Conservation (phyloP, 2,329 filamentous ascomycete species). For the Whalleya microplaca region DNA sequence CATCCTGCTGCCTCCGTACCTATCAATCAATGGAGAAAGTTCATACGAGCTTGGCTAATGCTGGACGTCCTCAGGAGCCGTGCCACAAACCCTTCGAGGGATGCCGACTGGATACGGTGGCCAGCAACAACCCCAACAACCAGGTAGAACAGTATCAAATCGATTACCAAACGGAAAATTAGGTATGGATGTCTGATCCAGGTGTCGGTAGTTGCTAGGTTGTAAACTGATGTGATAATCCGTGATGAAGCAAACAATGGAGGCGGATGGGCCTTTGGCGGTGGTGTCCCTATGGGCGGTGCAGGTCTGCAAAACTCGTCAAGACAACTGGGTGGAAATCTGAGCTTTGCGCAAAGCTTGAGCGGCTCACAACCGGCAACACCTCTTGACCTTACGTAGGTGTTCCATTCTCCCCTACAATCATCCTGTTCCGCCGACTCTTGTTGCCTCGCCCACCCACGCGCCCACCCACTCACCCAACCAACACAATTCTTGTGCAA, state of each 20-base stretch:
- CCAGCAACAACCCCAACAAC: conserved; percentile 62
- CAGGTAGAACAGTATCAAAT: conserved; percentile 57
- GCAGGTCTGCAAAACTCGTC: conserved; percentile 56
- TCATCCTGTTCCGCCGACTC: not conserved
- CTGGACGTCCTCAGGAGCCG: conserved; percentile 50
- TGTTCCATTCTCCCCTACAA: conserved; percentile 34
- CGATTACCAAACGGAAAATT: conserved; percentile 69
- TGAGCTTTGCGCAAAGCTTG: conserved; percentile 70
- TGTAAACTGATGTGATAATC: conserved; percentile 31
- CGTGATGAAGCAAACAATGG: conserved; percentile 50
- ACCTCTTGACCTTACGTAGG: conserved; percentile 67
- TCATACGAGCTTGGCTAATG: conserved; percentile 39
- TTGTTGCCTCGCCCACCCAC: not conserved
- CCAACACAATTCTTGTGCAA: not conserved
- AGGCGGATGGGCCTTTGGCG: conserved; percentile 66
- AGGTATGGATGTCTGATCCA: conserved; percentile 50
- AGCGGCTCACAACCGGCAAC: conserved; percentile 65
- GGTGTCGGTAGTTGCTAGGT: conserved; percentile 10
- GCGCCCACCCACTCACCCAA: too few species aligned
- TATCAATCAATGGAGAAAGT: conserved; percentile 15
- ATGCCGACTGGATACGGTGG: conserved; percentile 63
- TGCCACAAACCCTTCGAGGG: conserved; percentile 65
- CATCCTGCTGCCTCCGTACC: conserved; percentile 4
- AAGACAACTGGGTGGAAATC: conserved; percentile 60
- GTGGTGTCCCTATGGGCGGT: conserved; percentile 63